Evolutionary conservation across 2,329 filamentous ascomycete species (phyloP).

Genomic region (Cadophora sp.): DNA sequence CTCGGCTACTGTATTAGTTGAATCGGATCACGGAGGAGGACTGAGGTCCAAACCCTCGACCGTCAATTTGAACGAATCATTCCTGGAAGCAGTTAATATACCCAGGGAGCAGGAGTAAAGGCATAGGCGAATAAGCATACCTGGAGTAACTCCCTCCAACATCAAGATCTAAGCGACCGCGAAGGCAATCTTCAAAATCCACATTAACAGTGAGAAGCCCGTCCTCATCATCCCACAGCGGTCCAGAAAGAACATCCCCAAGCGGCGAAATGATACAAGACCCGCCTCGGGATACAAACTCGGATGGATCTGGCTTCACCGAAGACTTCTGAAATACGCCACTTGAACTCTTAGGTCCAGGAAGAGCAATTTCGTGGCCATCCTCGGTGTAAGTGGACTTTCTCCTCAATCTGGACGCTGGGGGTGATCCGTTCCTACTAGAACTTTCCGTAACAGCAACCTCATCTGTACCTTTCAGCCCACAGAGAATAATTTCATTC

Average conservation of each 20-base stretch:
- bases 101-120: not conserved
- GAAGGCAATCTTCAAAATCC: conserved; percentile 86
- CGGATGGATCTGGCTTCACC: conserved; percentile 31
- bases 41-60: conserved; percentile 65
- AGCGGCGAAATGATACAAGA: conserved; percentile 82
- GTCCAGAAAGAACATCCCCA: conserved; percentile 80
- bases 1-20: no score
- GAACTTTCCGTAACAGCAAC: not conserved
- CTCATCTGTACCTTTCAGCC: not conserved
- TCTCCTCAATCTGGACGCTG: conserved; percentile 22
- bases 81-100: conserved; percentile 48
- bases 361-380: conserved; percentile 60
- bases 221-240: conserved; percentile 80
- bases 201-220: conserved; percentile 74
- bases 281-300: conserved; percentile 70
- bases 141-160: conserved; percentile 86
- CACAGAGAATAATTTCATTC: conserved; percentile 58
- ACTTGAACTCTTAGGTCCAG: not conserved
- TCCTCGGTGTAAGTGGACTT: conserved; percentile 48
- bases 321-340: conserved; percentile 1
- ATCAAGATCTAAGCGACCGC: conserved; percentile 83
- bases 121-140: conserved; percentile 50
- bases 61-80: conserved; percentile 66
- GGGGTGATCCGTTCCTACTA: conserved; percentile 1
- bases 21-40: conserved; percentile 55